A percentile compares a stretch with the other conserved stretches of the same genome.
These are phyloP conservation scores for Tetrapisispora taiwanensis DNA, from an alignment of 805 yeast genomes.

Conservation along the genomic window DNA sequence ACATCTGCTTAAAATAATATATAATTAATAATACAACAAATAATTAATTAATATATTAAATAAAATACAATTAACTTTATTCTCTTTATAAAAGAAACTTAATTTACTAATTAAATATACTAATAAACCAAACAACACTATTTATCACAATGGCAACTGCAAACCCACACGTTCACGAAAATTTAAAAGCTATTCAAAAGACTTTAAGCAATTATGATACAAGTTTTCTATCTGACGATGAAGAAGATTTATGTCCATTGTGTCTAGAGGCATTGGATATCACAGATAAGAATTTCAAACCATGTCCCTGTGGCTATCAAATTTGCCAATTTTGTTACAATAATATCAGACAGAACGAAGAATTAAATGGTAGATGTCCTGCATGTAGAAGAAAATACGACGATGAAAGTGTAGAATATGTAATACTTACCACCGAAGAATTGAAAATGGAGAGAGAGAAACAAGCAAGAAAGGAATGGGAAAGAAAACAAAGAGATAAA, in stretches of 20 bases:
- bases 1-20: not conserved
- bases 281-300: conserved; percentile 90
- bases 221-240: conserved; percentile 29
- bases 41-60: not conserved
- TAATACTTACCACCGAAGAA: conserved; percentile 75
- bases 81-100: too few species aligned
- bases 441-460: conserved; percentile 67
- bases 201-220: conserved; percentile 26
- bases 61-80: too few species aligned
- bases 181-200: conserved; percentile 24
- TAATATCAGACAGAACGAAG: conserved; percentile 91
- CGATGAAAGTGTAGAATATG: conserved; percentile 86
- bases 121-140: too few species aligned
- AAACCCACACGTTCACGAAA: conserved; percentile 22
- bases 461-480: conserved; percentile 71
- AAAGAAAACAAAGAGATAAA: conserved; percentile 75
- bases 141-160: conserved; percentile 17
- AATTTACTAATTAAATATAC: too few species aligned
- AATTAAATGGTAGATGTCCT: conserved; percentile 91
- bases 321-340: conserved; percentile 97
- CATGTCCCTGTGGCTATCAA: conserved; percentile 99
- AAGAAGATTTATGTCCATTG: conserved; percentile 54
- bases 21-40: not conserved
- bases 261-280: conserved; percentile 98
- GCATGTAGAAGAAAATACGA: conserved; percentile 93